phyloP scores from a whole-genome alignment of 805 yeast genomes.

The Danielia oregonensis region DNA sequence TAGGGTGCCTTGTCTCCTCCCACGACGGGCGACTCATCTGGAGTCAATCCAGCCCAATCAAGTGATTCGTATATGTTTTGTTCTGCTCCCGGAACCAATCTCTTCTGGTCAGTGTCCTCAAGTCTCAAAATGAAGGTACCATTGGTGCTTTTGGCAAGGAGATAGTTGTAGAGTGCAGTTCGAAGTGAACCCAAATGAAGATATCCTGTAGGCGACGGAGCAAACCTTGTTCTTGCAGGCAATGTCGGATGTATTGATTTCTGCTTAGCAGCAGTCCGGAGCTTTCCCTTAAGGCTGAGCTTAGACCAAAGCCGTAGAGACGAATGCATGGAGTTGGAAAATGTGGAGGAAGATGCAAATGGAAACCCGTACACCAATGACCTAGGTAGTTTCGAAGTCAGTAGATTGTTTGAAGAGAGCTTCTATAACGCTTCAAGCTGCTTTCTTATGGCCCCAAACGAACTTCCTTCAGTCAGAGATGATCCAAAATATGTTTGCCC shows the following conservation, averaged over 20 bases:
- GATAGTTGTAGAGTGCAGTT: conserved; percentile 87
- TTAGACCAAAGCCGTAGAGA: conserved; percentile 11
- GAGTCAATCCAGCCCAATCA: conserved; percentile 67
- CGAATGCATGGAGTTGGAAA: conserved; percentile 1
- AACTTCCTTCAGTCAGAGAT: too few species aligned
- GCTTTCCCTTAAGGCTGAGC: conserved; percentile 7
- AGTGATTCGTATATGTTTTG: conserved; percentile 70
- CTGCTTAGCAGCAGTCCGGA: not conserved
- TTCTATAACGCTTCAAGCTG: too few species aligned
- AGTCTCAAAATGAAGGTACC: conserved; percentile 80
- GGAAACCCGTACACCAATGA: conserved; percentile 2
- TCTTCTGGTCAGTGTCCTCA: conserved; percentile 88
- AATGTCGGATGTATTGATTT: conserved; percentile 31
- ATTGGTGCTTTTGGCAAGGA: conserved; percentile 71
- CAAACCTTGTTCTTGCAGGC: conserved; percentile 87
- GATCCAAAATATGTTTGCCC: too few species aligned
- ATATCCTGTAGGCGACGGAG: conserved; percentile 97
- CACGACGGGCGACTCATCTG: conserved; percentile 79
- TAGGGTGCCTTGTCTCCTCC: conserved; percentile 69
- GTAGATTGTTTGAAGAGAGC: too few species aligned
- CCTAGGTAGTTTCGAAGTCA: too few species aligned
- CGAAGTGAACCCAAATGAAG: conserved; percentile 91
- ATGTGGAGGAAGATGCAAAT: not conserved
- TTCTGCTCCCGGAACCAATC: conserved; percentile 82
- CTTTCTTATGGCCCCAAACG: too few species aligned